Base-by-base conservation (phyloP, 768 basidiomycete genomes). In the Suillus placidus region DNA sequence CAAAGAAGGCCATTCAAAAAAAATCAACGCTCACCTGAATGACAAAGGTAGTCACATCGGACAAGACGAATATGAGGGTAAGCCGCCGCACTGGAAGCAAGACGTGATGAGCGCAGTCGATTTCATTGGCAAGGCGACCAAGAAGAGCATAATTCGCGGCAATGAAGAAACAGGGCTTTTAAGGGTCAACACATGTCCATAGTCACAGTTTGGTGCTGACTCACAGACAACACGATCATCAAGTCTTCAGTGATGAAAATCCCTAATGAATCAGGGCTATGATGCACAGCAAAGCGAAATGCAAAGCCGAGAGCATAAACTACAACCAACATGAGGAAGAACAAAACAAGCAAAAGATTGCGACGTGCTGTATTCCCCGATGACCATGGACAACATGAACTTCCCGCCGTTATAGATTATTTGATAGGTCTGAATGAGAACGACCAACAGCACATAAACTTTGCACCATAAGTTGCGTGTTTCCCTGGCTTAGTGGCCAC, bases 91-190 rank as follows among this genome's bases (percentile, higher is more conserved):
- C 78, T 35, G 54, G 54, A 30, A 92, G 74, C 35, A 86, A 70
- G 30, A 91, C 76, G 69, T 86, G 81, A 54, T 81, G 67, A 64
- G 83, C 79, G 42, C 81, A 81, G 16, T 79, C 70, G 6, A 91
- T 75, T 67, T 84, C 79, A 26, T 73, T 77, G 7, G 88, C 85
- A 3, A 93, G 74, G 13, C 84, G 84, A 9, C 89, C 88, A 2
- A 92, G 82, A 20, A 91, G 80, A 64, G 89, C 76, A 70, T 92
- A 92, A 70, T 88, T 83, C 18, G 87, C 83, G 5, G 88, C 88
- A 67, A 90, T 88, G 77, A 92, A 92, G 34, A 88, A 90, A 71
- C 91, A 92, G 5, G 90, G 90, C 87, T 88, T 60, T 18, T 51
- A 54, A 32, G 30, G 45, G 54, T 34, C 37, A 68, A 42, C 6